Base-by-base conservation (phyloP, 192 early-diverging fungal genomes). In the Thoreauomyces humboldtii region DNA sequence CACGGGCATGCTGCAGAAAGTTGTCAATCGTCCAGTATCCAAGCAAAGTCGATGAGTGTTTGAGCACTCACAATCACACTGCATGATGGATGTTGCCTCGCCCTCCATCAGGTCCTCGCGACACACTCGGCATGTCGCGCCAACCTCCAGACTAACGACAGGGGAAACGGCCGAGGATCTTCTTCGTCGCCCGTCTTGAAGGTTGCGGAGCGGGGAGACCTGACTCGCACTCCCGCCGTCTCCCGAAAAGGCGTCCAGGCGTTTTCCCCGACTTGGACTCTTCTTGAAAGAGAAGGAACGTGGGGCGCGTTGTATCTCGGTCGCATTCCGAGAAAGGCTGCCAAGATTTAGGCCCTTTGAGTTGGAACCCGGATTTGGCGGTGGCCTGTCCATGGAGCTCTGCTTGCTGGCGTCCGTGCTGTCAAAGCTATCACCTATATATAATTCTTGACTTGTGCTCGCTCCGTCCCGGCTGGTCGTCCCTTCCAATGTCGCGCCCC, bases 1-100 rank as follows among this genome's bases (percentile, higher is more conserved):
- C 87, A 17, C 77, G 80, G 61, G 80, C 84, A 56, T 66, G 59
- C 56, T 90, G 65, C 0, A 37, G 27, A 31, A 32, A 11, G 21
- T 31, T 54, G 38, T 41, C 17, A 41, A n/a, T n/a, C n/a, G n/a
- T n/a, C n/a, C n/a, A n/a, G n/a, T n/a, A n/a, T n/a, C n/a, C n/a
- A n/a, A n/a, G n/a, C n/a, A n/a, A n/a, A n/a, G n/a, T n/a, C n/a
- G n/a, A n/a, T n/a, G n/a, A n/a, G n/a, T n/a, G n/a, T n/a, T n/a
- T n/a, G n/a, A n/a, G n/a, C 12, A 5, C 48, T 70, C 32, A 77
- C 76, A 61, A 53, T 77, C 69, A 32, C 76, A 77, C 45, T 70
- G 65, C 63, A 73, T 42, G 19, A 63, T 59, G 7, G 34, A 36
- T 21, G 37, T 28, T 25, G 61, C 43, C 37, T 58, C 69, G 15